phyloP scores from a whole-genome alignment of 208 protist genomes.

The Wallacemonas rigidus region DNA sequence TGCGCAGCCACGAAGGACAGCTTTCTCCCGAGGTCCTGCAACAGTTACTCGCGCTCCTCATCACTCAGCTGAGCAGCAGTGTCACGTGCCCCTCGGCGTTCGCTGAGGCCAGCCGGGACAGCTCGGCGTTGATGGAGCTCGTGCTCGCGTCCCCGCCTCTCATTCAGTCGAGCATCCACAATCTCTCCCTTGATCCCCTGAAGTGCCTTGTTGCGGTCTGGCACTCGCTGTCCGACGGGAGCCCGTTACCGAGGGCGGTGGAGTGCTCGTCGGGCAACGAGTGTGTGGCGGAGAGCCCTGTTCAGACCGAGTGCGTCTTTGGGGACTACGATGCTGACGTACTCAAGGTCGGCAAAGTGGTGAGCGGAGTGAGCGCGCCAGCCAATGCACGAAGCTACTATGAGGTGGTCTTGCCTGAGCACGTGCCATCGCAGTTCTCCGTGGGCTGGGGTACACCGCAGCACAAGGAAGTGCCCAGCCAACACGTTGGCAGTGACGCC shows the following conservation, averaged over 20 bases:
- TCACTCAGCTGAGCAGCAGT: conserved; percentile 71
- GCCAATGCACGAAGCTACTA: conserved; percentile 80
- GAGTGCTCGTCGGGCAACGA: conserved; percentile 36
- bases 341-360: conserved; percentile 88
- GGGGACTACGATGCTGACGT: conserved; percentile 71
- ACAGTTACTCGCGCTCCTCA: conserved; percentile 74
- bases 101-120: conserved; percentile 61
- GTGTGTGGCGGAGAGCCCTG: conserved; percentile 20
- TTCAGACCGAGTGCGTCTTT: conserved; percentile 72
- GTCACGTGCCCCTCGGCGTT: conserved; percentile 29
- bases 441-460: conserved; percentile 83
- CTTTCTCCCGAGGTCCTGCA: conserved; percentile 26
- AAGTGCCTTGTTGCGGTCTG: conserved; percentile 84
- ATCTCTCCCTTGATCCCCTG: conserved; percentile 72
- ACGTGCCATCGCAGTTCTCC: conserved; percentile 68
- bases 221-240: conserved; percentile 46
- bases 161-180: conserved; percentile 36
- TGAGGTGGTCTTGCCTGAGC: conserved; percentile 81
- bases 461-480: conserved; percentile 80
- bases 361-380: conserved; percentile 49
- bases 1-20: conserved; percentile 32
- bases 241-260: conserved; percentile 65
- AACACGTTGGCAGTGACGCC: conserved; percentile 87
- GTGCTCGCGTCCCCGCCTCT: conserved; percentile 51
- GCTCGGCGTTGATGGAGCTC: conserved; percentile 81